Evolutionary conservation across 2,329 filamentous ascomycete genomes (phyloP), one percentile per base, ranked within the genome.

Genomic region (Tolypocladium album): DNA sequence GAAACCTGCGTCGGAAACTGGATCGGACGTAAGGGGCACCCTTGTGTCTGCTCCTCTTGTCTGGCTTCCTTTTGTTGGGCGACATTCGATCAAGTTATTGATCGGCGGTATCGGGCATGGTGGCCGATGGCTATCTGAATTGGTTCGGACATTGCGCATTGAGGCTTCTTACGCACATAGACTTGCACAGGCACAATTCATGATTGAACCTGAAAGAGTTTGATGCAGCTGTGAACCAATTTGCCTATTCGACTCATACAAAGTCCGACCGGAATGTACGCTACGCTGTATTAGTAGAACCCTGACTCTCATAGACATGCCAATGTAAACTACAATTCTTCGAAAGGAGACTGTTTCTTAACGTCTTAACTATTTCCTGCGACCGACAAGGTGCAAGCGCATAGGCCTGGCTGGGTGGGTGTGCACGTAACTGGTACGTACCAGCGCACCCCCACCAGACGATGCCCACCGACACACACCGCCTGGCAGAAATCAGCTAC

Each of bases 1-100:
- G 93, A 74, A 93, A 90, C 72, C 75, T 92, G 79, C 88, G 93
- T 72, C 86, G 92, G 72, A 96, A 92, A 79, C 80, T 94, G 69
- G 90, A 89, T 69, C 83, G 86, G 70, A 78, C 83, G 64, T 85
- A 79, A 76, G 22, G 27, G n/a, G 36, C 38, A 47, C 36, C n/a
- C 8, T 9, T 38, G 38, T 59, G 52, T 39, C 27, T 34, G 34
- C 36, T 20, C 9, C 36, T 15, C 45, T 36, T 64, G 61, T 64
- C 56, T 60, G 59, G 58, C 65, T 66, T 67, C 58, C 45, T 55
- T 59, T 62, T 59, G 27, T 64, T 58, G 64, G 56, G 58, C 43
- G 63, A 63, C 66, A 65, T 70, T 67, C 64, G 61, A 68, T 60
- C 62, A 64, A 62, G 53, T 50, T 63, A 64, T 67, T 61, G 61